A percentile compares a stretch with the other conserved stretches of the same genome.
phyloP scores from a whole-genome alignment of 148 eudicot genomes.

The Vaccinium myrtillus region DNA sequence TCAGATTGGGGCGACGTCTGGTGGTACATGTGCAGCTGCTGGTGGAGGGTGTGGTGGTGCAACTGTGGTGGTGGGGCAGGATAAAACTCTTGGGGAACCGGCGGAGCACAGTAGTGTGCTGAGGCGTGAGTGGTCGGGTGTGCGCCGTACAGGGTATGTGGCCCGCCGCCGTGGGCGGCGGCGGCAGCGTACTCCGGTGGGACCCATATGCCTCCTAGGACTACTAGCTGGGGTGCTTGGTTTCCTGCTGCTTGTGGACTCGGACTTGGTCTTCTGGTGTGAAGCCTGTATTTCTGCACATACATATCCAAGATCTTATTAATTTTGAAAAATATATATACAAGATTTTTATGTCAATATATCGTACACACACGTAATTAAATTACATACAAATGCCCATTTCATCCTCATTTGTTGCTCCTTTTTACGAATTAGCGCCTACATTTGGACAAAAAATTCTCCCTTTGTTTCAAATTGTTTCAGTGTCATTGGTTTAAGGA shows the following conservation, averaged over 20 bases:
- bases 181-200: slow-evolving; percentile 87
- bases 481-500: too few relatives aligned
- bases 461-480: too few relatives aligned
- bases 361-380: too few relatives aligned
- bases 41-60: slow-evolving; percentile 38
- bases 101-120: slow-evolving; percentile 47
- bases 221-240: slow-evolving; percentile 65
- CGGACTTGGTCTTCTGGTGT: slow-evolving; percentile 94
- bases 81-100: slow-evolving; percentile 63
- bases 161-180: slow-evolving; percentile 55
- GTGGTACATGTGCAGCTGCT: slow-evolving; percentile 59
- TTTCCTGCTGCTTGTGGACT: slow-evolving; percentile 68
- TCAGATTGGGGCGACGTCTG: slow-evolving; percentile 59
- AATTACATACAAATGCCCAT: too few relatives aligned
- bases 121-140: slow-evolving; percentile 58
- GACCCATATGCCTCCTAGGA: slow-evolving; percentile 97
- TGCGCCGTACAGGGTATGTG: slow-evolving; percentile 56
- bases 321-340: neutral
- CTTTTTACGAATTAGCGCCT: too few relatives aligned
- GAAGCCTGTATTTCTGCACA: slow-evolving; percentile 91
- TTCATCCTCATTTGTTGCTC: too few relatives aligned
- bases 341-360: neutral
- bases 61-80: slow-evolving; percentile 40
- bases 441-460: too few relatives aligned
- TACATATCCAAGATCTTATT: neutral